Base-by-base conservation (phyloP, 176 grass and related monocot genomes). In the Saccharum spontaneum region DNA sequence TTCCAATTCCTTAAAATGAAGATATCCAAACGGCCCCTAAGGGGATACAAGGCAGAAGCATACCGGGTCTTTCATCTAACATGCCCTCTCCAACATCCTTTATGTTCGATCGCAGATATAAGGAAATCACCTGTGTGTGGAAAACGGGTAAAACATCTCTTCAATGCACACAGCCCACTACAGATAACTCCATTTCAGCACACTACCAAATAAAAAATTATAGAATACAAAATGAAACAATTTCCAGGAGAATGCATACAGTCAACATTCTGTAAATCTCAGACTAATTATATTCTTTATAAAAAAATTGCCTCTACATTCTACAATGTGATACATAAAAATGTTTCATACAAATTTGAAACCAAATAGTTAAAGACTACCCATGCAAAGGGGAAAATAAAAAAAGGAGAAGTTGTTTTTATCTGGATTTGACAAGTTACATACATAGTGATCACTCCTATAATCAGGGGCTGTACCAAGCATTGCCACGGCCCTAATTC, bases 71-170 rank as follows among this genome's bases (percentile, higher is more conserved):
- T 83, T 83, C 78, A 68, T 83, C 68, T 37, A 64, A 72, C 69
- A 10, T 22, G 54, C 84, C 76, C 73, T 30, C 85, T 81, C 76
- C 83, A 38, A 59, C 73, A 40, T 77, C 83, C 78, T 93, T 95
- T 40, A 98, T 52, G 73, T 95, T 95, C 38, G 95, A 95, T 39
- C 95, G 87, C 44, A 98, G 30, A 87, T 90, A 93, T 79, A 98
- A 92, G 54, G 95, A 95, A 89, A 98, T 95, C 69, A 98, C 95
- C 91, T 98, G 84, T 64, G 76, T 50, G 26, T 79, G 33, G 15
- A 90, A 39, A 67, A 76, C 8, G 9, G 37, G 30, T 39, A 41
- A 85, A 67, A 46, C 9, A 49, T 67, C 41, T 67, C 41, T 31
- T 84, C 20, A 40, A 9, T 63, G 26, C 73, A 82, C 34, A 78